Conservation (phyloP, 2,329 filamentous ascomycete genomes). For the Phialophora verrucosa region DNA sequence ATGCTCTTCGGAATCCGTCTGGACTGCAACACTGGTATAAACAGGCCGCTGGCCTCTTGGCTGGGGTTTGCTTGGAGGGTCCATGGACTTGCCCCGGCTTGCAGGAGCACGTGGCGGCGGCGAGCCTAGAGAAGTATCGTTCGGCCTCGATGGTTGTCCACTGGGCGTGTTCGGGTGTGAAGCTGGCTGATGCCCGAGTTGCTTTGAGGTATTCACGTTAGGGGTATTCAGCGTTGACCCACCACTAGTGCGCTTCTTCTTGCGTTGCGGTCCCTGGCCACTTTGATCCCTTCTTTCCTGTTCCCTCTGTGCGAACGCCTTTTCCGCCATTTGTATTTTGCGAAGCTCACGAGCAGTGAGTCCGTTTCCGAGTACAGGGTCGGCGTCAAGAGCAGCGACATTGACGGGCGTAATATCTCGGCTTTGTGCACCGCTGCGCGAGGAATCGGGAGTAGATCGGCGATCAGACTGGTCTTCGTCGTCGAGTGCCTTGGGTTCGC, state of each 20-base stretch:
- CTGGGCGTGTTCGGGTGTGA: constrained; percentile 32
- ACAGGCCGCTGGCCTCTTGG: constrained; percentile 42
- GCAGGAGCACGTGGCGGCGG: constrained; percentile 42
- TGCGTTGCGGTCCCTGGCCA: constrained; percentile 54
- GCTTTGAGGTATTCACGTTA: constrained; percentile 45
- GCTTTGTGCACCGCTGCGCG: constrained; percentile 61
- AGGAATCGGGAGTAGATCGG: constrained; percentile 63
- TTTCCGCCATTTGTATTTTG: constrained; percentile 67
- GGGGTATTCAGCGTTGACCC: constrained; percentile 60
- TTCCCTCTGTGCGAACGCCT: constrained; percentile 66
- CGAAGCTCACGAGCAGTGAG: constrained; percentile 67
- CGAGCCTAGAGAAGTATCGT: constrained; percentile 43
- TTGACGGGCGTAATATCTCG: constrained; percentile 67
- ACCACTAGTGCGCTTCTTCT: constrained; percentile 63
- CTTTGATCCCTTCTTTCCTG: constrained; percentile 57
- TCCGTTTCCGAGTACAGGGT: constrained; percentile 52
- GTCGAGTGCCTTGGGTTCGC: constrained; percentile 59
- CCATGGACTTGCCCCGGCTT: constrained; percentile 40
- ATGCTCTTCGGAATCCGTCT: constrained; percentile 52
- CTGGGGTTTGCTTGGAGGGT: constrained; percentile 43
- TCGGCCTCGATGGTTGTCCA: constrained; percentile 17
- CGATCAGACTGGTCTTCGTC: constrained; percentile 64
- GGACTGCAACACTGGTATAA: constrained; percentile 51
- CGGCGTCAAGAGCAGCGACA: constrained; percentile 51
- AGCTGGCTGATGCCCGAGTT: constrained; percentile 22